These are phyloP conservation scores for Tetratostichococcus sp. DNA, from an alignment of 139 green algal genomes.

Conservation along the genomic window DNA sequence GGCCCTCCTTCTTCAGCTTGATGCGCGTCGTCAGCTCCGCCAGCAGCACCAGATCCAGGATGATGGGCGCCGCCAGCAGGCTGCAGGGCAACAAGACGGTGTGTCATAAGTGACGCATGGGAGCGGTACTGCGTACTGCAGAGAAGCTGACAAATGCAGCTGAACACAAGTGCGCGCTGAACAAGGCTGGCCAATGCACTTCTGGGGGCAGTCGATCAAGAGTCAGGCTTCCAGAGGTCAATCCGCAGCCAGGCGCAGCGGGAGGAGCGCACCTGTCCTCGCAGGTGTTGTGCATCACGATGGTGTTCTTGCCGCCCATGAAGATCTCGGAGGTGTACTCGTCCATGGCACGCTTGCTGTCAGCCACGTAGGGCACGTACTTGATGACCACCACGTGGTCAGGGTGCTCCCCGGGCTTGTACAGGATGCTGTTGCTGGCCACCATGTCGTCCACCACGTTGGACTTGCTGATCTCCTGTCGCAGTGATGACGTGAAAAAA, in stretches of 20 bases:
- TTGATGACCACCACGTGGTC: slow-evolving; percentile 99
- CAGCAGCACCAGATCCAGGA: slow-evolving; percentile 97
- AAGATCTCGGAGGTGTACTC: slow-evolving; percentile 98
- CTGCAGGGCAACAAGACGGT: slow-evolving; percentile 6
- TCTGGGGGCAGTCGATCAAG: not conserved
- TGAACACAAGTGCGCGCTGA: no score
- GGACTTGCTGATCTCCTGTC: slow-evolving; percentile 94
- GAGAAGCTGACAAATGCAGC: no score
- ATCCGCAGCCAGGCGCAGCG: no score
- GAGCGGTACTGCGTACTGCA: no score
- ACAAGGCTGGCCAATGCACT: not conserved
- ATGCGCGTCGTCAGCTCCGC: slow-evolving; percentile 92
- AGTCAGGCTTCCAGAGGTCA: no score
- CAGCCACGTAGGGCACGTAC: slow-evolving; percentile 96
- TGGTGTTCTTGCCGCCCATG: slow-evolving; percentile 93
- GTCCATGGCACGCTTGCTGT: slow-evolving; percentile 98
- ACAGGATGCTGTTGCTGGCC: slow-evolving; percentile 88
- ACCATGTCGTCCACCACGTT: slow-evolving; percentile 99
- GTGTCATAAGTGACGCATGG: no score
- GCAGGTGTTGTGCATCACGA: slow-evolving; percentile 99
- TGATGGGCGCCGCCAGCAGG: slow-evolving; percentile 95
- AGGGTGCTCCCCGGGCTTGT: slow-evolving; percentile 90
- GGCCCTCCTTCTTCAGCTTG: slow-evolving; percentile 65
- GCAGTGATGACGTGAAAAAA: slow-evolving; percentile 48
- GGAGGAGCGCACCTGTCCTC: slow-evolving; percentile 70